These are phyloP conservation scores for Leptodontidium sp. DNA, from an alignment of 2,329 filamentous ascomycete genomes.

Conservation along the genomic window DNA sequence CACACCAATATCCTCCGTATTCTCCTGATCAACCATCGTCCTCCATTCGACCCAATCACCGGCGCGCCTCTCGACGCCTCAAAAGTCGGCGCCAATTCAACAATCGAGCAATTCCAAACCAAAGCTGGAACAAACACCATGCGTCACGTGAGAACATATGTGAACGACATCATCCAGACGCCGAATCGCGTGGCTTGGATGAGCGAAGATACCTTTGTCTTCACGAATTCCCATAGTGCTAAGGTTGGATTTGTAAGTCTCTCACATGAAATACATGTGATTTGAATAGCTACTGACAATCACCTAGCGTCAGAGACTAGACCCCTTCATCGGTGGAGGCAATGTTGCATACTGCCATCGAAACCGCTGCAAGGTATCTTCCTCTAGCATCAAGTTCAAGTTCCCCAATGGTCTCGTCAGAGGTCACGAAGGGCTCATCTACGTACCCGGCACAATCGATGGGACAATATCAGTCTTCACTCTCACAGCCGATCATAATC, in stretches of 20 bases:
- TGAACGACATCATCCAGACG: constrained; percentile 45
- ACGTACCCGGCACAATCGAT: constrained; percentile 45
- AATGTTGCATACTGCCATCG: constrained; percentile 45
- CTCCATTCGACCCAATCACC: constrained; percentile 45
- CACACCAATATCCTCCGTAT: constrained; percentile 41
- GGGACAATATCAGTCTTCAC: constrained; percentile 42
- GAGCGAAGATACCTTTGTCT: constrained; percentile 47
- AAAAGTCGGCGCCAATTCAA: constrained; percentile 48
- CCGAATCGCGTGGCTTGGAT: constrained; percentile 49
- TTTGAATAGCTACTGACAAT: constrained; percentile 4
- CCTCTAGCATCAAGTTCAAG: constrained; percentile 36
- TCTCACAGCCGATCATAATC: constrained; percentile 31
- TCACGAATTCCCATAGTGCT: constrained; percentile 49
- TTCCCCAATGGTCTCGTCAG: constrained; percentile 48
- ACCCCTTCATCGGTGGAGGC: constrained; percentile 44
- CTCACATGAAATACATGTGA: background rate
- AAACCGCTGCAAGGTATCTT: constrained; percentile 43
- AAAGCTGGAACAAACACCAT: constrained; percentile 40
- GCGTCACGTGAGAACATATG: constrained; percentile 47
- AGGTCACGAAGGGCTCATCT: constrained; percentile 47
- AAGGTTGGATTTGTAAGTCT: constrained; percentile 44
- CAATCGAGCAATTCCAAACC: constrained; percentile 49
- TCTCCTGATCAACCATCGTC: constrained; percentile 49
- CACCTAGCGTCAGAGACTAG: constrained; percentile 40
- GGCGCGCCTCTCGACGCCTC: constrained; percentile 45